These are phyloP conservation scores for Francoa sonchifolia DNA, from an alignment of 441 rosid species.

Conservation along the genomic window DNA sequence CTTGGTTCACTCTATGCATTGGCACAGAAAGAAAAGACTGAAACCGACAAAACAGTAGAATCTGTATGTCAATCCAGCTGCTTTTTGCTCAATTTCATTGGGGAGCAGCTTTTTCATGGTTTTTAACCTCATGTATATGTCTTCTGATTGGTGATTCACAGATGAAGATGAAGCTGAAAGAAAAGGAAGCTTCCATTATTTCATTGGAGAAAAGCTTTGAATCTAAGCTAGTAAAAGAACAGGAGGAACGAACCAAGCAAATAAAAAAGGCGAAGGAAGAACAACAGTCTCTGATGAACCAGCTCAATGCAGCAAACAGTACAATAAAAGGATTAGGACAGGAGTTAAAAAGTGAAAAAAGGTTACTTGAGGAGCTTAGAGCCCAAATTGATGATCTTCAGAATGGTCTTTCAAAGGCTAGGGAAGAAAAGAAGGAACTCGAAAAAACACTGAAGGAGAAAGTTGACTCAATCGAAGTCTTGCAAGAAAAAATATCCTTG, in stretches of 20 bases:
- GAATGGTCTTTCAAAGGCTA: constrained; percentile 31
- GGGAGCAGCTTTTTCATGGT: background rate
- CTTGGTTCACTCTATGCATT: constrained; percentile 83
- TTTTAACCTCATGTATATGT: constrained; percentile 8
- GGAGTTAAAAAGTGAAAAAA: constrained; percentile 65
- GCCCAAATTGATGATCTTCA: constrained; percentile 42
- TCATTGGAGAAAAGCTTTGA: constrained; percentile 46
- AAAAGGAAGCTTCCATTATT: constrained; percentile 47
- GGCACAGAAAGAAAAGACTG: constrained; percentile 45
- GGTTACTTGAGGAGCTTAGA: constrained; percentile 34
- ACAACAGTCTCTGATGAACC: constrained; percentile 32
- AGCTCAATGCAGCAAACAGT: constrained; percentile 50
- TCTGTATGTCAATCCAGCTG: constrained; percentile 40
- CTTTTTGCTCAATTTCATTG: too few relatives aligned
- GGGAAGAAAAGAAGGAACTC: constrained; percentile 44
- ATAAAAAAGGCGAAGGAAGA: constrained; percentile 51
- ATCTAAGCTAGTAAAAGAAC: constrained; percentile 42
- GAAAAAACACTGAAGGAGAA: constrained; percentile 49
- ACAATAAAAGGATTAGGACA: constrained; percentile 45
- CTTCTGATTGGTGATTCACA: constrained; percentile 25
- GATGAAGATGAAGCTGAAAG: constrained; percentile 53
- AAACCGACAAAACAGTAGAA: constrained; percentile 38
- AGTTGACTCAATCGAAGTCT: constrained; percentile 27
- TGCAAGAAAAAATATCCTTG: constrained; percentile 43
- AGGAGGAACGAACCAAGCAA: constrained; percentile 39